Conservation (phyloP, 2,329 filamentous ascomycete species). For the Sphaerulina musiva region DNA sequence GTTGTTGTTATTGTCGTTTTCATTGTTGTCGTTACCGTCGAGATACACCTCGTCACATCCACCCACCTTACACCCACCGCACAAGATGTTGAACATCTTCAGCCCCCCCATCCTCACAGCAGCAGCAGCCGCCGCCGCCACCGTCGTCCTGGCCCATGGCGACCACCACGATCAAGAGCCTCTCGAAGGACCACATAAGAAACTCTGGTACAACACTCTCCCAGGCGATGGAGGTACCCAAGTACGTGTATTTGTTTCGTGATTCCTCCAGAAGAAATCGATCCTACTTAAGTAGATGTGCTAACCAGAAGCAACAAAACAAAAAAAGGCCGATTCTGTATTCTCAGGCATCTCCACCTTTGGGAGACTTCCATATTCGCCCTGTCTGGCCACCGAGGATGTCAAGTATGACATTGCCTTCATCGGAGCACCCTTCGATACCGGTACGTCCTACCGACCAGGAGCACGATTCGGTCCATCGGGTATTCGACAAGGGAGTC, state of each 20-base stretch:
- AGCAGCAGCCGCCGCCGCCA: constrained; percentile 30
- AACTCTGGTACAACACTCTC: constrained; percentile 74
- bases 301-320: background rate
- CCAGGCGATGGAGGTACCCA: constrained; percentile 80
- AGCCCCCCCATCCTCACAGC: constrained; percentile 22
- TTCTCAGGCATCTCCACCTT: constrained; percentile 87
- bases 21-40: background rate
- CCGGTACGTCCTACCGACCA: constrained; percentile 61
- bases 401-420: constrained; percentile 81
- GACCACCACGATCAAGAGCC: constrained; percentile 49
- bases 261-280: background rate
- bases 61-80: background rate
- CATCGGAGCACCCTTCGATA: constrained; percentile 74
- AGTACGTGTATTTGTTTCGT: constrained; percentile 39
- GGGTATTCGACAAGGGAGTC: constrained; percentile 59
- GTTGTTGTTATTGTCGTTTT: too few species aligned
- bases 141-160: constrained; percentile 54
- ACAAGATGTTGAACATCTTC: constrained; percentile 23
- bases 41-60: background rate
- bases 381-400: constrained; percentile 63
- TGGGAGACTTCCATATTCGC: constrained; percentile 68
- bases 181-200: constrained; percentile 61
- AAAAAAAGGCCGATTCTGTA: constrained; percentile 67
- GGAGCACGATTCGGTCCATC: constrained; percentile 75
- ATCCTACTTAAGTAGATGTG: background rate